phyloP scores from a whole-genome alignment of 2,329 filamentous ascomycete species.

The Pleoardoris graminearum region DNA sequence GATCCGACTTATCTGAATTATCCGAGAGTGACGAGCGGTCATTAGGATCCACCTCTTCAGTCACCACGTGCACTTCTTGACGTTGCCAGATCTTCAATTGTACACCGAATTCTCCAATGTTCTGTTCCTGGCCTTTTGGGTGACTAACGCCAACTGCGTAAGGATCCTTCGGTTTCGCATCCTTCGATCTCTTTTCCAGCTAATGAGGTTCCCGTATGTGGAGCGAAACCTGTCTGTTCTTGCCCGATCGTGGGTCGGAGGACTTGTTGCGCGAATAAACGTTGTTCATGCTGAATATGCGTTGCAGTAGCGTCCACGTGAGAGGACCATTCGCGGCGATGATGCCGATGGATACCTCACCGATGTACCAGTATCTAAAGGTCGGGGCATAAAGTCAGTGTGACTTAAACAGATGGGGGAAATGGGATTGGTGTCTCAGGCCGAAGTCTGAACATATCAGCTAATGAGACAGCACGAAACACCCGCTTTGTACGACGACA shows the following conservation, averaged over 20 bases:
- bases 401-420: too few relatives aligned
- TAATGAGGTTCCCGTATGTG: constrained; percentile 10
- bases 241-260: constrained; percentile 1
- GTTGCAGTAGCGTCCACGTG: constrained; percentile 53
- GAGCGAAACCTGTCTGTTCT: neutral
- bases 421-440: too few relatives aligned
- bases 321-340: constrained; percentile 53
- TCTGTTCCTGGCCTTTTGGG: constrained; percentile 11
- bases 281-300: constrained; percentile 43
- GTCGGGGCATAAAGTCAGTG: too few relatives aligned
- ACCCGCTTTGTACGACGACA: too few relatives aligned
- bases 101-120: neutral
- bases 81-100: constrained; percentile 12
- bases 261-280: constrained; percentile 15
- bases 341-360: constrained; percentile 59
- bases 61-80: constrained; percentile 3
- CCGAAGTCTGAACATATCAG: too few relatives aligned
- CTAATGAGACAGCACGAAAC: too few relatives aligned
- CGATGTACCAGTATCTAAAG: constrained; percentile 59
- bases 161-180: constrained; percentile 4
- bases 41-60: constrained; percentile 3
- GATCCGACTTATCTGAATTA: neutral
- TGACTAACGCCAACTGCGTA: constrained; percentile 11
- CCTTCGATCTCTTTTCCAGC: constrained; percentile 1
- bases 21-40: constrained; percentile 1